These are phyloP conservation scores for Elaeis oleifera DNA, from an alignment of 202 grass and related monocot species.

Conservation along the genomic window DNA sequence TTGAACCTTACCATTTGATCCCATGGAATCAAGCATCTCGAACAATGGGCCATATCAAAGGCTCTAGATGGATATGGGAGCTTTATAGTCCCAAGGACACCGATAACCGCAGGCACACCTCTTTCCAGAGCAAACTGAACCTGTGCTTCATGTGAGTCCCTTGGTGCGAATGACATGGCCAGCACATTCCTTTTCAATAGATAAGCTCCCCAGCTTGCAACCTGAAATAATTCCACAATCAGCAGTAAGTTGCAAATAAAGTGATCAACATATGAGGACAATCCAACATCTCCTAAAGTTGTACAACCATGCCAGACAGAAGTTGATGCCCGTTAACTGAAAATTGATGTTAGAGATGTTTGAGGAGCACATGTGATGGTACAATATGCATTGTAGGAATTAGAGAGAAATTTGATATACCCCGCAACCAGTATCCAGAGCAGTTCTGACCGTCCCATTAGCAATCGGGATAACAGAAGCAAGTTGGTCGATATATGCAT, in stretches of 20 bases:
- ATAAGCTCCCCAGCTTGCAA: slow-evolving; percentile 98
- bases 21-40: slow-evolving; percentile 98
- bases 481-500: slow-evolving; percentile 90
- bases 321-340: slow-evolving; percentile 2
- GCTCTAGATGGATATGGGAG: slow-evolving; percentile 94
- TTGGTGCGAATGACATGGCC: slow-evolving; percentile 96
- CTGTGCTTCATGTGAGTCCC: slow-evolving; percentile 96
- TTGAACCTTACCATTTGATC: slow-evolving; percentile 56
- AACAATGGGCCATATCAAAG: slow-evolving; percentile 99
- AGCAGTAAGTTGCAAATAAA: background rate
- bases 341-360: background rate
- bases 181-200: slow-evolving; percentile 92
- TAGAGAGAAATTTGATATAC: slow-evolving; percentile 37
- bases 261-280: slow-evolving; percentile 8
- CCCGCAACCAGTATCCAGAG: slow-evolving; percentile 95
- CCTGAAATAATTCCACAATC: slow-evolving; percentile 38
- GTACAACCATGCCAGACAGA: background rate
- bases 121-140: slow-evolving; percentile 99
- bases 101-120: slow-evolving; percentile 92
- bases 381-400: background rate
- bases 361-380: background rate
- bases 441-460: slow-evolving; percentile 95
- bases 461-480: slow-evolving; percentile 75
- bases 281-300: slow-evolving; percentile 7
- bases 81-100: slow-evolving; percentile 90